A percentile compares a stretch with the other conserved stretches of the same genome.
Evolutionary conservation across 768 basidiomycete genomes (phyloP).

Genomic region (Tylopilus plumbeoviolaceoides): DNA sequence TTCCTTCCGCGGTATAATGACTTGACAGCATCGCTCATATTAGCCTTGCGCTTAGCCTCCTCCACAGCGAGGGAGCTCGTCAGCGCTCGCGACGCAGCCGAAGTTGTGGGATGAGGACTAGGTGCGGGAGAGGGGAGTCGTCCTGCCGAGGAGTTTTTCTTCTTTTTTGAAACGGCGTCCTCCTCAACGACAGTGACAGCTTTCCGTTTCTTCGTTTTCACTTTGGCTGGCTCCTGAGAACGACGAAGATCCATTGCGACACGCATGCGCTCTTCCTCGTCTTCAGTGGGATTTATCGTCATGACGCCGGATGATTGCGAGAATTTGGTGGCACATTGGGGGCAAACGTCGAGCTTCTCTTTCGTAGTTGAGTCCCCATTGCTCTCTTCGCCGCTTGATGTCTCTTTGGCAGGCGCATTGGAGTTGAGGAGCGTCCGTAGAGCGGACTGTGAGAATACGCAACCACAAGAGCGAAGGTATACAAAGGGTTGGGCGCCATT

Average conservation of each 20-base stretch:
- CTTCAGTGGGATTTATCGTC: constrained; percentile 62
- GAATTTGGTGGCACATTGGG: constrained; percentile 74
- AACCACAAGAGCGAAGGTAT: constrained; percentile 82
- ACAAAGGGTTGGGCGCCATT: constrained; percentile 87
- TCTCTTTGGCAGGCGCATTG: constrained; percentile 14
- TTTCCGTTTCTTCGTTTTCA: constrained; percentile 58
- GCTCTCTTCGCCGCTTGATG: constrained; percentile 26
- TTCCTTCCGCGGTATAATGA: constrained; percentile 63
- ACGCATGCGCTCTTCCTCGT: constrained; percentile 61
- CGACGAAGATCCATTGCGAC: constrained; percentile 54
- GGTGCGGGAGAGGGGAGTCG: constrained; percentile 27
- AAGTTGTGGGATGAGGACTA: constrained; percentile 44
- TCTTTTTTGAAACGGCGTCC: constrained; percentile 41
- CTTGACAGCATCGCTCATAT: constrained; percentile 84
- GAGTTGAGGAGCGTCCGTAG: constrained; percentile 52
- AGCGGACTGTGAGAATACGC: constrained; percentile 85
- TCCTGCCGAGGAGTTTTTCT: constrained; percentile 22
- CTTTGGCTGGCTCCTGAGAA: constrained; percentile 51
- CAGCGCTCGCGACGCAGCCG: constrained; percentile 62
- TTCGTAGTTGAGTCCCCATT: constrained; percentile 15
- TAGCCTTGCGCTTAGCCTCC: constrained; percentile 77
- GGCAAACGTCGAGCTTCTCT: constrained; percentile 57
- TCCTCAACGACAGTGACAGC: constrained; percentile 34
- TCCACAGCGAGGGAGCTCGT: constrained; percentile 70
- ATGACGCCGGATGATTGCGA: constrained; percentile 51